Conservation (phyloP, 1,284 basidiomycete genomes). For the Coniferiporia weirii region DNA sequence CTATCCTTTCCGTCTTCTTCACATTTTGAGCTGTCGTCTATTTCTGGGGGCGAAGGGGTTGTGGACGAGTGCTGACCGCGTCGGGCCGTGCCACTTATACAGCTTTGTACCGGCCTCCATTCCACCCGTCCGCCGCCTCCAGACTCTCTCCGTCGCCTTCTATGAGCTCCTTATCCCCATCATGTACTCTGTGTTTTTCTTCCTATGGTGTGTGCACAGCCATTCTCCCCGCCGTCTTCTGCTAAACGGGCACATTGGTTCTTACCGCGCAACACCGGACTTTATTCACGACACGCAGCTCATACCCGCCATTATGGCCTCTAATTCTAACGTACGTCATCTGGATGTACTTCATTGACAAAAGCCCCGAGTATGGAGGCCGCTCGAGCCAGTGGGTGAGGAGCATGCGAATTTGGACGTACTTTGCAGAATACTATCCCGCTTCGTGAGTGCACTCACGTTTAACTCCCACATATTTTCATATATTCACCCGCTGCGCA, state of each 20-base stretch:
- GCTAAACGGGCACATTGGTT: too few relatives aligned
- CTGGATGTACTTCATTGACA: slow-evolving; percentile 78
- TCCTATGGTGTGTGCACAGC: slow-evolving; percentile 61
- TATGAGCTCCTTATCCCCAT: slow-evolving; percentile 83
- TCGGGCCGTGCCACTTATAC: slow-evolving; percentile 8
- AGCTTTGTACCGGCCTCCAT: slow-evolving; percentile 73
- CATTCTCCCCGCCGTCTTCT: too few relatives aligned
- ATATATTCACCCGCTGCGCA: slow-evolving; percentile 23
- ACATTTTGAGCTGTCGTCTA: neutral
- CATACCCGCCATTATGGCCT: slow-evolving; percentile 87
- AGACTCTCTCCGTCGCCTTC: slow-evolving; percentile 81
- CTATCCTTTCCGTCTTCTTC: neutral
- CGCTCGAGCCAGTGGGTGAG: slow-evolving; percentile 77
- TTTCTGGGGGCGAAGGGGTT: neutral
- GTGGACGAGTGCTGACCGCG: neutral
- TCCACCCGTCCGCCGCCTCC: slow-evolving; percentile 75
- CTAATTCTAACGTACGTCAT: slow-evolving; percentile 75
- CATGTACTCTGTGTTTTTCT: slow-evolving; percentile 65
- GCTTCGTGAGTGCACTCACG: slow-evolving; percentile 60
- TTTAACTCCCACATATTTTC: slow-evolving; percentile 7
- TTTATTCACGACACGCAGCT: slow-evolving; percentile 44
- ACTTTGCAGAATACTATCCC: slow-evolving; percentile 92
- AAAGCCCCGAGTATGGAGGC: slow-evolving; percentile 75
- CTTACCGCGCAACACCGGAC: too few relatives aligned
- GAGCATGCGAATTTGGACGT: slow-evolving; percentile 67